Conservation (phyloP, 73 alveolate species). For the Stentor coeruleus region DNA sequence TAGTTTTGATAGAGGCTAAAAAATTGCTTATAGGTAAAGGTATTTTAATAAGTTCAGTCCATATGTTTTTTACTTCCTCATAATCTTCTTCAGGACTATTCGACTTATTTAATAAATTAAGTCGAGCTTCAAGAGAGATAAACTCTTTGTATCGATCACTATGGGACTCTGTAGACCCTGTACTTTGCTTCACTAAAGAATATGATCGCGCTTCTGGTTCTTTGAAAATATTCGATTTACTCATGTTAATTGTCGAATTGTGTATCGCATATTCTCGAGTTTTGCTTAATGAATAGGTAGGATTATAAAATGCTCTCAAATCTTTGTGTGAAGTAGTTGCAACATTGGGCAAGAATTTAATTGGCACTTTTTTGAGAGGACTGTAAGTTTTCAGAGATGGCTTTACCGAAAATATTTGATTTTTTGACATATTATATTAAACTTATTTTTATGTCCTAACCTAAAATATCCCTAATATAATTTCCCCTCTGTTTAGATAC, state of each 20-base stretch:
- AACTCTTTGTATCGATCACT: neutral
- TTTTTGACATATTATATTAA: conserved; percentile 2
- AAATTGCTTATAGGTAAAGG: neutral
- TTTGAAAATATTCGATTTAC: too few relatives aligned
- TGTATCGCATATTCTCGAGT: neutral
- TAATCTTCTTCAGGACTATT: neutral
- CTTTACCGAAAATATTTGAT: neutral
- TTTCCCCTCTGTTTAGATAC: too few relatives aligned
- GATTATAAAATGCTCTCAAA: neutral
- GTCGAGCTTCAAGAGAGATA: neutral
- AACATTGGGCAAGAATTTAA: neutral
- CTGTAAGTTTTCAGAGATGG: neutral
- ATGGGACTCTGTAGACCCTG: neutral
- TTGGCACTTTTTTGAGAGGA: neutral
- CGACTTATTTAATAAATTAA: too few relatives aligned
- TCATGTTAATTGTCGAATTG: neutral
- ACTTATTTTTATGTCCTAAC: too few relatives aligned
- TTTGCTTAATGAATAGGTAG: neutral
- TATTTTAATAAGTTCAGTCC: neutral
- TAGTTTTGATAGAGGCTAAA: neutral
- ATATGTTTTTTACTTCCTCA: neutral
- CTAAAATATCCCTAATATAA: too few relatives aligned
- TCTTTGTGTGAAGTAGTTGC: neutral
- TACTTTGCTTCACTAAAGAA: neutral
- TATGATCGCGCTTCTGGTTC: neutral